Evolutionary conservation across 2,329 filamentous ascomycete genomes (phyloP), one percentile per base, ranked within the genome.

Genomic region (Sclerotinia borealis): DNA sequence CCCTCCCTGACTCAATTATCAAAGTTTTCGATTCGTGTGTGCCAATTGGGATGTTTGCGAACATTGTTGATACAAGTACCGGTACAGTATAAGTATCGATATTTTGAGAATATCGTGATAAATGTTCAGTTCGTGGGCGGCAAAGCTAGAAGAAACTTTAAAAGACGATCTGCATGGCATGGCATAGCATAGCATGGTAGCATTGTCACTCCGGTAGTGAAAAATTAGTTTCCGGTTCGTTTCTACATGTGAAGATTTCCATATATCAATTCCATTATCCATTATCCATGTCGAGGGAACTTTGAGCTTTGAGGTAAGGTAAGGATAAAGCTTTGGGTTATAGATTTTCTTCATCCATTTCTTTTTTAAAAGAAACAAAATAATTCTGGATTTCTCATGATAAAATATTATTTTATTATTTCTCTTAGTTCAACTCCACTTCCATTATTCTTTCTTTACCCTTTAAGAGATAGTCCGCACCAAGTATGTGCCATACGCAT

Each of bases 321-420:
- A 45, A 41, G 59, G 37, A 43, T 36, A 45, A 45, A 61, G 48
- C 49, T 54, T 55, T 47, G 48, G 59, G 29, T 49, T 43, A 45
- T 36, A 36, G n/a, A 43, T 43, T 25, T 34, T 34, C 19, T 17
- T 22, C 27, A 4, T 19, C 37, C 13, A 41, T 27, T n/a, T 11
- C 10, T 56, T 25, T 11, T 43, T 9, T 36, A 55, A 41, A 25
- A 22, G n/a, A 10, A 11, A 3, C 34, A 31, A 37, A 22, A 43
- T 27, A 34, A 55, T 22, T 56, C 52, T 43, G 52, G 37, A 52
- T 54, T 54, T 43, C 19, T 37, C 8, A 34, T 37, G 36, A 8
- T 15, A 50, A 50, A 34, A 37, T 17, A 41, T 9, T 60, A 17
- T 37, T 34, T 37, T 15, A 36, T 51, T 41, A n/a, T 39, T 39